phyloP scores from a whole-genome alignment of 495 filamentous ascomycete species.

The Cryomyces minteri region DNA sequence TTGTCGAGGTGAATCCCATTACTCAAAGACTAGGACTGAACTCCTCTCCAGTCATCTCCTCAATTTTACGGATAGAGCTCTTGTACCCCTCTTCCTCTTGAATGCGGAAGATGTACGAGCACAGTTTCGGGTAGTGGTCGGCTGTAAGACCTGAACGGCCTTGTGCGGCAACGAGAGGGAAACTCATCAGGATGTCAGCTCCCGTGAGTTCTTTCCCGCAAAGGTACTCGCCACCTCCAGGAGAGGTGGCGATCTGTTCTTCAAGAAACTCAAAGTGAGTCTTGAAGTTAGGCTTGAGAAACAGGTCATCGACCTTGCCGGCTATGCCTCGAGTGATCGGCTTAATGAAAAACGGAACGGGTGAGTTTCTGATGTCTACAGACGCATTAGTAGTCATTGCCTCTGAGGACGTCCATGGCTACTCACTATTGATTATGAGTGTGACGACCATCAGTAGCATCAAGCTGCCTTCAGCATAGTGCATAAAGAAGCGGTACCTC shows the following conservation, averaged over 20 bases:
- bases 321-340: slow-evolving; percentile 52
- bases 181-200: slow-evolving; percentile 68
- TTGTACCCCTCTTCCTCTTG: slow-evolving; percentile 44
- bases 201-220: slow-evolving; percentile 55
- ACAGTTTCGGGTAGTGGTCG: slow-evolving; percentile 42
- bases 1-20: no score
- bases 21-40: neutral
- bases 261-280: slow-evolving; percentile 58
- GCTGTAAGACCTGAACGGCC: slow-evolving; percentile 23
- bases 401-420: neutral
- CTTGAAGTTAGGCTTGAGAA: slow-evolving; percentile 43
- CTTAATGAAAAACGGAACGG: slow-evolving; percentile 70
- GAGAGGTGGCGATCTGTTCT: slow-evolving; percentile 43
- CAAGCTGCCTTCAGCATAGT: slow-evolving; percentile 66
- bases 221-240: slow-evolving; percentile 43
- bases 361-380: slow-evolving; percentile 39
- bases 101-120: slow-evolving; percentile 41
- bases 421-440: slow-evolving; percentile 38
- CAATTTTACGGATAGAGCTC: slow-evolving; percentile 23
- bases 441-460: slow-evolving; percentile 49
- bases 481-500: slow-evolving; percentile 59
- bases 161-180: slow-evolving; percentile 42
- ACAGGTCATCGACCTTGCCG: slow-evolving; percentile 36
- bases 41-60: slow-evolving; percentile 14
- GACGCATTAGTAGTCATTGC: neutral